phyloP scores from a whole-genome alignment of 352 stramenopile species.

The Globisporangium mamillatum region DNA sequence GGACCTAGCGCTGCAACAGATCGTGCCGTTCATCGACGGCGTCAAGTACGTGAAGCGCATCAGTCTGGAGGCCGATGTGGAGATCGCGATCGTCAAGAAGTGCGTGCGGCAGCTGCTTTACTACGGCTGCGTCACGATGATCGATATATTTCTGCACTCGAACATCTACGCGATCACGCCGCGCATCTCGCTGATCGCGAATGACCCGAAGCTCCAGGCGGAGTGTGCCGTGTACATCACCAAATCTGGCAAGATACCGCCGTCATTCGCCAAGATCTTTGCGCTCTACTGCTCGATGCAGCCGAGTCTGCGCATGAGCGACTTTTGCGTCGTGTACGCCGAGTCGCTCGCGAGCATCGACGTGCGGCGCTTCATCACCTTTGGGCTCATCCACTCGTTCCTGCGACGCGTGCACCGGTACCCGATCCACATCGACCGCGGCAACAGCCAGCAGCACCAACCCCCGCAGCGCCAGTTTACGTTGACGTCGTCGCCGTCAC shows the following conservation, averaged over 20 bases:
- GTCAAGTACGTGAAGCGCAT: constrained; percentile 91
- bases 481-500: constrained; percentile 33
- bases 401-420: constrained; percentile 84
- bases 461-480: constrained; percentile 21
- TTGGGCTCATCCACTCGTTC: constrained; percentile 86
- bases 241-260: constrained; percentile 54
- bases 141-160: constrained; percentile 90
- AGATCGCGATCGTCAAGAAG: constrained; percentile 87
- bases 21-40: constrained; percentile 89
- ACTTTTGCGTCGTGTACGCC: constrained; percentile 78
- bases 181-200: constrained; percentile 56
- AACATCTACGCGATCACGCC: constrained; percentile 86
- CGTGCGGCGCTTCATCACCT: constrained; percentile 82
- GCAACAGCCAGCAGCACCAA: constrained; percentile 16
- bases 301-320: constrained; percentile 75
- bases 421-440: constrained; percentile 59
- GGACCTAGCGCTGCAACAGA: constrained; percentile 86
- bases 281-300: constrained; percentile 85
- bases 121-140: constrained; percentile 87
- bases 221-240: constrained; percentile 81
- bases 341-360: constrained; percentile 73
- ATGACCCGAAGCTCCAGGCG: constrained; percentile 61
- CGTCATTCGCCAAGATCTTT: constrained; percentile 78
- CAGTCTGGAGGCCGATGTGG: constrained; percentile 83
- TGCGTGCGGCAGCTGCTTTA: constrained; percentile 86